Evolutionary conservation across 257 asterid genomes (phyloP).

Genomic region (Salvia hispanica): DNA sequence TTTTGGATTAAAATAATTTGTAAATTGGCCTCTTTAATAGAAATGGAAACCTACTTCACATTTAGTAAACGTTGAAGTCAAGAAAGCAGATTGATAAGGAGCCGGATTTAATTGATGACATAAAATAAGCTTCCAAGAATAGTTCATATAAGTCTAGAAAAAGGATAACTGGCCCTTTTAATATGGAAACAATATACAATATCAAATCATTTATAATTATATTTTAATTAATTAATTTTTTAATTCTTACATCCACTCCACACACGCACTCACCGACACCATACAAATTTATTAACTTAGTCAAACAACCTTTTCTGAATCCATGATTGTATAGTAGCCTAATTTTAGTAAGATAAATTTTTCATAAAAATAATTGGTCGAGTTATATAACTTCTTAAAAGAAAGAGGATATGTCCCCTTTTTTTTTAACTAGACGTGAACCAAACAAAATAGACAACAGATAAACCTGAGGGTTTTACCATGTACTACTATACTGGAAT

Average conservation of each 20-base stretch:
- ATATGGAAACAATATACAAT: no score
- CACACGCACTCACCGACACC: slow-evolving; percentile 3
- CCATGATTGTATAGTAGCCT: background rate
- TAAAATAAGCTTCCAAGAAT: background rate
- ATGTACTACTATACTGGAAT: background rate
- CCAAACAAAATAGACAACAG: no score
- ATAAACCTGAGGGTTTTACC: background rate
- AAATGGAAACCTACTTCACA: background rate
- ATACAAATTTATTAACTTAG: background rate
- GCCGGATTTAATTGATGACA: background rate
- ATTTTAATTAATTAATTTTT: background rate
- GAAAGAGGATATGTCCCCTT: background rate
- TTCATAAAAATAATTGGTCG: background rate
- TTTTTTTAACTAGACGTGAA: background rate
- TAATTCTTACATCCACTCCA: background rate
- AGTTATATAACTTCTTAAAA: background rate
- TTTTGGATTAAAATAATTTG: no score
- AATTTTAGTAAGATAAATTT: background rate
- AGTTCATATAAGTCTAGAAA: background rate
- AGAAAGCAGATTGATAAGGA: background rate
- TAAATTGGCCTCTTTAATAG: no score
- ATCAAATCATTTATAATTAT: no score
- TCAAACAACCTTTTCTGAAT: background rate
- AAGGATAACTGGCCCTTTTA: background rate
- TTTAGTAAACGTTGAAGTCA: background rate